Evolutionary conservation across 176 grass and related monocot species (phyloP), one percentile per base, ranked within the genome.

Genomic region (Oryza meridionalis): DNA sequence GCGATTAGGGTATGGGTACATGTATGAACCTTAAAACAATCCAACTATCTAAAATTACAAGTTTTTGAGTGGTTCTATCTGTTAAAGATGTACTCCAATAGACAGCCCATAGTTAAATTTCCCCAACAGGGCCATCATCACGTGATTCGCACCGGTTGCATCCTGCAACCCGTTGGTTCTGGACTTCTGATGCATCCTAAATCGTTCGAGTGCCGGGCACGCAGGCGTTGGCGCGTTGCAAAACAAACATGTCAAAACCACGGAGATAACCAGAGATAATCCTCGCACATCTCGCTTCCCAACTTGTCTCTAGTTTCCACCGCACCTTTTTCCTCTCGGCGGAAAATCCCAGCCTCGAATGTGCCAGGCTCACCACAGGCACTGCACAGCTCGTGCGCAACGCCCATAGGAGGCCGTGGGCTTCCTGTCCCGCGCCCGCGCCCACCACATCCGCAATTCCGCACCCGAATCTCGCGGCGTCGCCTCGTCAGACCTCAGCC

Each of bases 381-480:
- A 16, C 47, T 16, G 49, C 49, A 51, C 38, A 40, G 38, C 38
- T 40, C 38, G 38, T 40, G 38, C 38, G 7, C 1, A 40, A 40
- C 49, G 49, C 14, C 15, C 0, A 4, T 3, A 2, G 10, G 11
- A 1, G 40, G 24, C 50, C 50, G 59, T 67, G 38, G 55, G 50
- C 26, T 25, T 47, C 49, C 27, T 37, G 15, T 21, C 53, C 40
- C 62, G 14, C 31, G 53, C 49, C 67, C n/a, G 9, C 1, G 72
- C 25, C 10, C 43, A 55, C 82, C 42, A 82, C 73, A 81, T 81
- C 83, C 82, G 42, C 42, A 43, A 43, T 43, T 43, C 7, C 42
- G 77, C 82, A 62, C 70, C 19, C 82, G 59, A 80, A 80, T 84
- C 87, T 80, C 87, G 72, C 77, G 82, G 58, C 58, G 58, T 62